These are phyloP conservation scores for Irineochytrium annulatum DNA, from an alignment of 192 early-diverging fungal species.

Conservation along the genomic window DNA sequence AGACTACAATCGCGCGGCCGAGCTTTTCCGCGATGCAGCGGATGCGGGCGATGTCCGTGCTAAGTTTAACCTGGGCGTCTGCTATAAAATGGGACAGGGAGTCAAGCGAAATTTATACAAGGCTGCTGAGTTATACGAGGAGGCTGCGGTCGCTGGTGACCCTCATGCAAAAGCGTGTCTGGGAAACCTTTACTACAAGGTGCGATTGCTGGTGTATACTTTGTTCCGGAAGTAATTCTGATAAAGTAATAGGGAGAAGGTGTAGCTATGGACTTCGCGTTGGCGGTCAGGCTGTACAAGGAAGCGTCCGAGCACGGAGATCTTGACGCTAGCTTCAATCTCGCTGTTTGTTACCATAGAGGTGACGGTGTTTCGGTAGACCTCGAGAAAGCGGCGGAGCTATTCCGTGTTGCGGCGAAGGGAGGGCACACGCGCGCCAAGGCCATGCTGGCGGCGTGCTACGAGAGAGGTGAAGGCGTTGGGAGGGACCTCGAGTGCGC, in stretches of 20 bases:
- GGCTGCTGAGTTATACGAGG: no score
- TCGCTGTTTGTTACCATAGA: neutral
- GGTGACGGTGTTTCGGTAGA: neutral
- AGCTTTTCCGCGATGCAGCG: no score
- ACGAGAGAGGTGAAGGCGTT: neutral
- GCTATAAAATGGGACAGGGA: no score
- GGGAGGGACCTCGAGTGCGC: neutral
- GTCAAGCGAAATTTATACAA: no score
- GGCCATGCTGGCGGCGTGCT: neutral
- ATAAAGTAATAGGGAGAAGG: neutral
- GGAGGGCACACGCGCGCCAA: neutral
- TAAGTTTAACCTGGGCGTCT: no score
- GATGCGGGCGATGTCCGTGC: no score
- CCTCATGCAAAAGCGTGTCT: no score
- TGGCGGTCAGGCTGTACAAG: neutral
- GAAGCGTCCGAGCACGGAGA: constrained; percentile 1
- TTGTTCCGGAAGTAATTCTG: no score
- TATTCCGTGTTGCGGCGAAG: neutral
- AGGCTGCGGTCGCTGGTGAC: no score
- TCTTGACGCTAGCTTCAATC: neutral
- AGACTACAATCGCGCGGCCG: no score
- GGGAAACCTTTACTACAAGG: no score
- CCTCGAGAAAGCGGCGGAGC: neutral
- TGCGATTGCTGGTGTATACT: no score
- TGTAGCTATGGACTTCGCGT: neutral